phyloP scores from a whole-genome alignment of 768 basidiomycete genomes.

The Boletus speciosus region DNA sequence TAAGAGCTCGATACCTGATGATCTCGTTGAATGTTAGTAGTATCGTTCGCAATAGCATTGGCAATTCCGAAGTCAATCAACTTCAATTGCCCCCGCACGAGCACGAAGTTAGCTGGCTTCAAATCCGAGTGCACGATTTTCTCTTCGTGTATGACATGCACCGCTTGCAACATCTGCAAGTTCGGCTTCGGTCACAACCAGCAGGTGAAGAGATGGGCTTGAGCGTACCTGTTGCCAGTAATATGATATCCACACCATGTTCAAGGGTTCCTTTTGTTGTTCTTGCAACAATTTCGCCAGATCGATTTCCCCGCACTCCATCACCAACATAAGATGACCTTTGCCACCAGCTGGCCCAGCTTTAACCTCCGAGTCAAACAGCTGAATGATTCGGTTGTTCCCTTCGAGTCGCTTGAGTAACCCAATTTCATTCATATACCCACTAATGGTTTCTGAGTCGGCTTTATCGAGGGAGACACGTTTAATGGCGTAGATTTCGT shows the following conservation, averaged over 20 bases:
- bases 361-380: constrained; percentile 89
- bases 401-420: constrained; percentile 92
- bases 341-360: constrained; percentile 59
- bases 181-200: background rate
- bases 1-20: constrained; percentile 61
- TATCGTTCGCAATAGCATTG: constrained; percentile 97
- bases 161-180: constrained; percentile 90
- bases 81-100: constrained; percentile 93
- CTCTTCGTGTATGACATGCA: constrained; percentile 97
- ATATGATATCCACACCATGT: constrained; percentile 92
- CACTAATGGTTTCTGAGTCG: constrained; percentile 83
- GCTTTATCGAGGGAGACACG: constrained; percentile 86
- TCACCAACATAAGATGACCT: constrained; percentile 77
- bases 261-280: constrained; percentile 77
- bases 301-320: constrained; percentile 97
- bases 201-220: background rate
- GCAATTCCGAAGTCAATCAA: constrained; percentile 99
- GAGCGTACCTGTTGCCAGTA: constrained; percentile 91
- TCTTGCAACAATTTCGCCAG: constrained; percentile 80
- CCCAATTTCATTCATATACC: constrained; percentile 96
- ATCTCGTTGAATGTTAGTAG: constrained; percentile 96
- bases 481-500: constrained; percentile 87
- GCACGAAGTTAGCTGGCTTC: constrained; percentile 97
- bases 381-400: constrained; percentile 85
- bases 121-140: constrained; percentile 98